A percentile compares a stretch with the other conserved stretches of the same genome.
phyloP scores from a whole-genome alignment of 352 stramenopile genomes.

The Globisporangium alternatum region DNA sequence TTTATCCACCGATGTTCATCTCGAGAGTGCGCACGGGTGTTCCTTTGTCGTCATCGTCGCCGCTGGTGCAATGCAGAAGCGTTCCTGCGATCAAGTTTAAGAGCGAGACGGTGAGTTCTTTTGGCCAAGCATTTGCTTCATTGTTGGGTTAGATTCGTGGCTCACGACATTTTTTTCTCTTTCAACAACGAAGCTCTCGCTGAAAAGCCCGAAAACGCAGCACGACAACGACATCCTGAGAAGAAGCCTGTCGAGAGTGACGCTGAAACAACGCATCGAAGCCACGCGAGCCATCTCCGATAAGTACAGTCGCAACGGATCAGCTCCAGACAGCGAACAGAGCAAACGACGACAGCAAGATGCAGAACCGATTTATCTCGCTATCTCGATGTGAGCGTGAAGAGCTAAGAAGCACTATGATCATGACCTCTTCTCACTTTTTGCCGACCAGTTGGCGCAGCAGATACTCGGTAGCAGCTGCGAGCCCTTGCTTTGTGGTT shows the following conservation, averaged over 20 bases:
- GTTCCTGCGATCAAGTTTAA: conserved; percentile 20
- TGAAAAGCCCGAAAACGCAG: conserved; percentile 1
- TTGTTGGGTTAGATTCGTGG: background rate
- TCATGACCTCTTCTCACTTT: conserved; percentile 4
- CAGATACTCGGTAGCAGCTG: conserved; percentile 51
- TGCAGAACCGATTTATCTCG: conserved; percentile 39
- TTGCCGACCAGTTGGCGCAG: conserved; percentile 28
- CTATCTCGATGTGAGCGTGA: conserved; percentile 53
- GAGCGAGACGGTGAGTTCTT: background rate
- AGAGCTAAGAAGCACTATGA: background rate
- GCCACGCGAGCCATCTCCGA: conserved; percentile 3
- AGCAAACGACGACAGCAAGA: conserved; percentile 13
- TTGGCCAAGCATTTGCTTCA: background rate
- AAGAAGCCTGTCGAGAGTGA: conserved; percentile 59
- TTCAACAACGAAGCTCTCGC: conserved; percentile 9
- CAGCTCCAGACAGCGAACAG: background rate
- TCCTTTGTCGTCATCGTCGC: background rate
- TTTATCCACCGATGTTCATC: conserved; percentile 49
- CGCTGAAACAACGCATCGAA: conserved; percentile 48
- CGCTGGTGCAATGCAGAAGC: conserved; percentile 19
- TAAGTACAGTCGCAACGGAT: background rate
- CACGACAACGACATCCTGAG: conserved; percentile 49
- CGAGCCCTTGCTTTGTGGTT: conserved; percentile 52
- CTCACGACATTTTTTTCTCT: background rate
- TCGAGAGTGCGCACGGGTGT: conserved; percentile 32